phyloP scores from a whole-genome alignment of 164 flowering plant species.

The Protea cynaroides region DNA sequence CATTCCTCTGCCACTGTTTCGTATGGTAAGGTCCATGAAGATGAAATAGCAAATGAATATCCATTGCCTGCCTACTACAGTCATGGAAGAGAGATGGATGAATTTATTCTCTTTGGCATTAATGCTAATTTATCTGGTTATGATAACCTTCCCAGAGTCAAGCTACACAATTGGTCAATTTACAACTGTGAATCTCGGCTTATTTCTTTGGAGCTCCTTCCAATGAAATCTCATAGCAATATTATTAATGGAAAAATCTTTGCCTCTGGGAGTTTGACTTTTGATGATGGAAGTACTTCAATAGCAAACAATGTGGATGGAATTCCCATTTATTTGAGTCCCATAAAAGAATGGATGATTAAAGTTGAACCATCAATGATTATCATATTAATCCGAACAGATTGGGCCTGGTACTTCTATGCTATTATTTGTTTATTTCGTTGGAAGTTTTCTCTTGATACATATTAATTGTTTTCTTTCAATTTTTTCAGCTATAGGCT shows the following conservation, averaged over 20 bases:
- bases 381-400: conserved; percentile 73
- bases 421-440: not conserved
- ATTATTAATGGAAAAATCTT: conserved; percentile 77
- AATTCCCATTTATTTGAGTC: conserved; percentile 82
- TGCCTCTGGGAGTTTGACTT: conserved; percentile 82
- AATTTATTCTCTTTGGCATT: conserved; percentile 57
- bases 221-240: conserved; percentile 79
- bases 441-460: not conserved
- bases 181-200: conserved; percentile 85
- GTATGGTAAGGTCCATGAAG: conserved; percentile 85
- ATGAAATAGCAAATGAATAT: conserved; percentile 91
- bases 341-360: conserved; percentile 94
- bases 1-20: conserved; percentile 47
- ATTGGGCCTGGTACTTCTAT: conserved; percentile 81
- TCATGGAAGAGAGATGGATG: conserved; percentile 60
- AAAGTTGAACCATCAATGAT: conserved; percentile 80
- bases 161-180: conserved; percentile 92
- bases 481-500: conserved; percentile 98
- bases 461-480: not conserved
- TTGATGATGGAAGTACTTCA: conserved; percentile 63
- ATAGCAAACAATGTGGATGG: conserved; percentile 29
- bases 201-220: conserved; percentile 84
- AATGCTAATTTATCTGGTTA: conserved; percentile 33
- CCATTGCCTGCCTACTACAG: conserved; percentile 83
- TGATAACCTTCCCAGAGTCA: conserved; percentile 62